Evolutionary conservation across 23 red algal species (phyloP).

Genomic region (Gracilaria gracilis): DNA sequence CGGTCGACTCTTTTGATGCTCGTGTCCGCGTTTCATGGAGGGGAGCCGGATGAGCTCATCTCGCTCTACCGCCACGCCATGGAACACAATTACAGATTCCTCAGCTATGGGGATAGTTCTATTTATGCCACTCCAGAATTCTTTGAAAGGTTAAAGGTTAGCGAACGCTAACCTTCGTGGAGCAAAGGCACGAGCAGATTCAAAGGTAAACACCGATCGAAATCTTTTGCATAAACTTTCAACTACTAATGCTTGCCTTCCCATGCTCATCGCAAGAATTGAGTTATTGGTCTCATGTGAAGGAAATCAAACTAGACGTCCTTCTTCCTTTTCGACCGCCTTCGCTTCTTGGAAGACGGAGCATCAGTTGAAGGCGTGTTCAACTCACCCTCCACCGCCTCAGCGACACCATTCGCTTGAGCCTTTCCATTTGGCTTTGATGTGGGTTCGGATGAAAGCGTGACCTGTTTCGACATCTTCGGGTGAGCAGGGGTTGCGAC

Average conservation of each 20-base stretch:
- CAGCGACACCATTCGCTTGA: neutral
- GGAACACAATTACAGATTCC: slow-evolving; percentile 82
- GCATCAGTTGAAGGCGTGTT: slow-evolving; percentile 13
- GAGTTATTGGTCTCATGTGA: neutral
- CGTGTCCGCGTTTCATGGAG: slow-evolving; percentile 87
- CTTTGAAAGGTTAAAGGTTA: slow-evolving; percentile 30
- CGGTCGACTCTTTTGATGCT: slow-evolving; percentile 96
- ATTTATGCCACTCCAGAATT: slow-evolving; percentile 63
- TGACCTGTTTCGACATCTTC: slow-evolving; percentile 15
- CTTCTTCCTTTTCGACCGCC: slow-evolving; percentile 38
- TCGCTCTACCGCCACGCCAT: slow-evolving; percentile 83
- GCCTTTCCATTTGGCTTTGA: slow-evolving; percentile 29
- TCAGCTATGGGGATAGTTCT: slow-evolving; percentile 95
- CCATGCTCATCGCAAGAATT: neutral
- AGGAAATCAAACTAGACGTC: neutral
- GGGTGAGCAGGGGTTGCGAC: slow-evolving; percentile 41
- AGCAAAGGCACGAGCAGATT: neutral
- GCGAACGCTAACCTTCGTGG: neutral
- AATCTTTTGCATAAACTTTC: neutral
- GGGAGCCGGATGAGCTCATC: slow-evolving; percentile 50
- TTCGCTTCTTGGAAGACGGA: slow-evolving; percentile 40
- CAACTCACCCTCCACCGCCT: neutral
- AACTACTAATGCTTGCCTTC: neutral
- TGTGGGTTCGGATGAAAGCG: neutral
- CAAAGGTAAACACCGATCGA: neutral